Evolutionary conservation across 495 filamentous ascomycete genomes (phyloP).

Genomic region (Hypoxylon lienhwacheense): DNA sequence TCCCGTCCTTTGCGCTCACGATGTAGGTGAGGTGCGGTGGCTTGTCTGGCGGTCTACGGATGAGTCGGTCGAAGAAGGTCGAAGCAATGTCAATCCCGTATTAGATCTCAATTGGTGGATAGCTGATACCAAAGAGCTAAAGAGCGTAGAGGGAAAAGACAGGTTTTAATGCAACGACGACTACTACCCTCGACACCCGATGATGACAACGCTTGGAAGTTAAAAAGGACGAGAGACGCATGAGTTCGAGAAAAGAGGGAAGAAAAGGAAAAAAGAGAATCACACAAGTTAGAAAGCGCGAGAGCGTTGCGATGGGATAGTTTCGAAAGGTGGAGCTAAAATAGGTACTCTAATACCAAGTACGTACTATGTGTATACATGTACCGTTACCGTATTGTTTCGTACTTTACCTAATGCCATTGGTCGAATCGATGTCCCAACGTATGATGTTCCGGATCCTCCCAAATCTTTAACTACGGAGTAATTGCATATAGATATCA

Average conservation of each 20-base stretch:
- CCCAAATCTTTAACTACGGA: too few species aligned
- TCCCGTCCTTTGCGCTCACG: neutral
- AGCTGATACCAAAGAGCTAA: slow-evolving; percentile 18
- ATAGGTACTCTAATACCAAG: slow-evolving; percentile 11
- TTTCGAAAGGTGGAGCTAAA: slow-evolving; percentile 25
- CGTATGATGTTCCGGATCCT: too few species aligned
- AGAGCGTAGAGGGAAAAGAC: slow-evolving; percentile 18
- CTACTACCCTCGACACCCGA: slow-evolving; percentile 25
- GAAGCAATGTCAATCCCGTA: slow-evolving; percentile 7
- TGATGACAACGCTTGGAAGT: slow-evolving; percentile 14
- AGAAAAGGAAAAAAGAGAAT: slow-evolving; percentile 28
- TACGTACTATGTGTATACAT: neutral
- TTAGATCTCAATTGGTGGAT: slow-evolving; percentile 18
- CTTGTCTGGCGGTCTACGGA: slow-evolving; percentile 14
- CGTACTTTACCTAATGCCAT: too few species aligned
- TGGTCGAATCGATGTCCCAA: too few species aligned
- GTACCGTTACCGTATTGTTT: too few species aligned
- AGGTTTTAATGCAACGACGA: slow-evolving; percentile 12
- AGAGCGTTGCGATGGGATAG: slow-evolving; percentile 17
- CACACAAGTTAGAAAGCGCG: slow-evolving; percentile 27
- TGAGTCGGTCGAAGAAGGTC: slow-evolving; percentile 18
- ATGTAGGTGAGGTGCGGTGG: neutral
- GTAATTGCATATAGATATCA: too few species aligned
- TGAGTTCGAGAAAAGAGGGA: slow-evolving; percentile 16
- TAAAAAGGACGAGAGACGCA: slow-evolving; percentile 26